These are phyloP conservation scores for Leishmania tropica DNA, from an alignment of 208 protist species.

Conservation along the genomic window DNA sequence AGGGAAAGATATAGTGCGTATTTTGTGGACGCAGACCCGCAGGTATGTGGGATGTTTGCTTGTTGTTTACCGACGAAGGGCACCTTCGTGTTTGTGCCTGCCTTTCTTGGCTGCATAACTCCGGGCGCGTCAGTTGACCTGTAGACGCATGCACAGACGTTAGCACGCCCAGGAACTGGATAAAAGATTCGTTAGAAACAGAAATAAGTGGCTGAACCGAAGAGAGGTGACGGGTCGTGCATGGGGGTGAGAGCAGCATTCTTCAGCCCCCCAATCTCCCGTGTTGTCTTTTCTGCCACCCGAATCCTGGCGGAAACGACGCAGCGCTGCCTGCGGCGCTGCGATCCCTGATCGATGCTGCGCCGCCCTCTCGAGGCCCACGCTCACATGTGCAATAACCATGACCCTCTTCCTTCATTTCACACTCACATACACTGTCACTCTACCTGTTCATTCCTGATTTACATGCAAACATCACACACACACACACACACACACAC, in stretches of 20 bases:
- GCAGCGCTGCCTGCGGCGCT: not conserved
- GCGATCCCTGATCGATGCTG: not conserved
- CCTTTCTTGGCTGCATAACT: not conserved
- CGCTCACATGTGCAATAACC: not conserved
- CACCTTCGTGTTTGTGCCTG: accelerated
- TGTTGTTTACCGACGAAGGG: no score
- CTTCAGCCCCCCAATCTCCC: not conserved
- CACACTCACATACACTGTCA: not conserved
- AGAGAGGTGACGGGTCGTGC: not conserved
- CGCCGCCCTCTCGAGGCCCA: not conserved
- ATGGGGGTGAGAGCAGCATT: not conserved
- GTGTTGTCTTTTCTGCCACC: not conserved
- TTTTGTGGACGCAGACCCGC: not conserved
- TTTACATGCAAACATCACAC: not conserved
- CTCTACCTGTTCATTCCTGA: not conserved
- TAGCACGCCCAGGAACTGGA: not conserved
- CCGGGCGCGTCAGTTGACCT: not conserved
- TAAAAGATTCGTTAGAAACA: not conserved
- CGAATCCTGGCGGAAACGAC: not conserved
- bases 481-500: not conserved
- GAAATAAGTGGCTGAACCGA: not conserved
- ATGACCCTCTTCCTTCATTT: not conserved
- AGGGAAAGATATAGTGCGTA: no score
- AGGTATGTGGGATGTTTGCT: no score
- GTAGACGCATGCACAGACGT: not conserved